Conservation (phyloP, 2,329 filamentous ascomycete species). For the Triangularia verruculosa region DNA sequence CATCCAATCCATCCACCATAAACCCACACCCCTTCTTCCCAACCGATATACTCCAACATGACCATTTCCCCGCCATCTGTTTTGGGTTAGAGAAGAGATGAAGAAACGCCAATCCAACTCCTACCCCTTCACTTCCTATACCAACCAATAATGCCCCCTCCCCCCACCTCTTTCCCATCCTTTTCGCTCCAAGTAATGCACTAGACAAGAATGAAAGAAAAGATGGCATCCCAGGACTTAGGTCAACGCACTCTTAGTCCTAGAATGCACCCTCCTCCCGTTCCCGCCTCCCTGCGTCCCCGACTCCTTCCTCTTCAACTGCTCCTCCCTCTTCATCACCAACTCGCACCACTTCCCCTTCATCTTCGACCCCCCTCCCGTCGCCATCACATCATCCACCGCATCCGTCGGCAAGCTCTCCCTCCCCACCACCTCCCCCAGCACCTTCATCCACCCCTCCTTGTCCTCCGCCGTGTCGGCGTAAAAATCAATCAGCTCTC, state of each 20-base stretch:
- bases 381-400: constrained; percentile 35
- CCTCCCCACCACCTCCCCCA: constrained; percentile 67
- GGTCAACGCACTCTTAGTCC: constrained; percentile 49
- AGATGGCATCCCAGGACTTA: background rate
- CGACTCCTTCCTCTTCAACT: constrained; percentile 45
- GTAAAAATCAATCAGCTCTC: constrained; percentile 98
- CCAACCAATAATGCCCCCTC: no score
- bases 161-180: background rate
- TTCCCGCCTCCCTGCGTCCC: constrained; percentile 31
- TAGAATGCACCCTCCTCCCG: constrained; percentile 50
- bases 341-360: constrained; percentile 65
- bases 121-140: background rate
- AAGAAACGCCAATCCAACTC: background rate
- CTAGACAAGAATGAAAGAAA: background rate
- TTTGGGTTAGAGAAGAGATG: no score
- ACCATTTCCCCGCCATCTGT: no score
- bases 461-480: constrained; percentile 86
- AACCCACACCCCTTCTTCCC: background rate
- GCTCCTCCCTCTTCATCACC: constrained; percentile 62
- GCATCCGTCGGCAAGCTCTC: constrained; percentile 43
- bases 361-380: constrained; percentile 37
- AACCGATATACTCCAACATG: background rate
- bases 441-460: constrained; percentile 89
- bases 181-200: background rate
- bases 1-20: background rate